Evolutionary conservation across 192 early-diverging fungal species (phyloP).

Genomic region (Umbelopsis ramanniana): DNA sequence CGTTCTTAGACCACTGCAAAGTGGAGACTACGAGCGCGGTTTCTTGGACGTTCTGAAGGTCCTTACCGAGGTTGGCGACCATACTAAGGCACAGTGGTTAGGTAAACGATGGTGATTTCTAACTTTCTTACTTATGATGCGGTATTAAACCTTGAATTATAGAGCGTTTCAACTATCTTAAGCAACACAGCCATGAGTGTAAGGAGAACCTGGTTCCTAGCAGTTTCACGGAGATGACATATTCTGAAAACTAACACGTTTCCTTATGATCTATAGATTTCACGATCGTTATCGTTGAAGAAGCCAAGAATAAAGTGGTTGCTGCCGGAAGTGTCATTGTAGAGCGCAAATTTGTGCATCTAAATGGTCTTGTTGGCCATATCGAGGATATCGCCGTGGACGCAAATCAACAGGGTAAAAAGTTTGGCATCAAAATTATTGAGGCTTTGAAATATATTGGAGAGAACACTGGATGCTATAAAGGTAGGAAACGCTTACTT

Average conservation of each 20-base stretch:
- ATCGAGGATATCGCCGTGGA: constrained; percentile 80
- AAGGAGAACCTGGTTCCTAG: constrained; percentile 28
- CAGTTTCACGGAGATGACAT: background rate
- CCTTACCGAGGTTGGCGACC: constrained; percentile 75
- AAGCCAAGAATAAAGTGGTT: constrained; percentile 62
- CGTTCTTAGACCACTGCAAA: constrained; percentile 65
- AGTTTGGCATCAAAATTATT: constrained; percentile 69
- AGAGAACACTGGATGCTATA: constrained; percentile 80
- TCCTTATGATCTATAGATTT: constrained; percentile 47
- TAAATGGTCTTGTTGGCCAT: constrained; percentile 78
- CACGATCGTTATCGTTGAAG: constrained; percentile 82
- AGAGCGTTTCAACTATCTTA: constrained; percentile 77
- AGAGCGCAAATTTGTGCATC: constrained; percentile 86
- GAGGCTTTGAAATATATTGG: constrained; percentile 86
- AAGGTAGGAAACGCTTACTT: constrained; percentile 50
- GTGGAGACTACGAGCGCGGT: constrained; percentile 78
- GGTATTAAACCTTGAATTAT: constrained; percentile 2
- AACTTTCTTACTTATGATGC: background rate
- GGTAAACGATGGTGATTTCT: constrained; percentile 41
- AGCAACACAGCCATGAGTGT: constrained; percentile 77
- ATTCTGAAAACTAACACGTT: background rate
- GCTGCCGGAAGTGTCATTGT: constrained; percentile 82
- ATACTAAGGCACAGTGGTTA: constrained; percentile 70
- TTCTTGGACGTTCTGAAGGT: constrained; percentile 63
- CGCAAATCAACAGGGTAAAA: constrained; percentile 62